Conservation (phyloP, 495 filamentous ascomycete genomes). For the Acidomyces sp. region DNA sequence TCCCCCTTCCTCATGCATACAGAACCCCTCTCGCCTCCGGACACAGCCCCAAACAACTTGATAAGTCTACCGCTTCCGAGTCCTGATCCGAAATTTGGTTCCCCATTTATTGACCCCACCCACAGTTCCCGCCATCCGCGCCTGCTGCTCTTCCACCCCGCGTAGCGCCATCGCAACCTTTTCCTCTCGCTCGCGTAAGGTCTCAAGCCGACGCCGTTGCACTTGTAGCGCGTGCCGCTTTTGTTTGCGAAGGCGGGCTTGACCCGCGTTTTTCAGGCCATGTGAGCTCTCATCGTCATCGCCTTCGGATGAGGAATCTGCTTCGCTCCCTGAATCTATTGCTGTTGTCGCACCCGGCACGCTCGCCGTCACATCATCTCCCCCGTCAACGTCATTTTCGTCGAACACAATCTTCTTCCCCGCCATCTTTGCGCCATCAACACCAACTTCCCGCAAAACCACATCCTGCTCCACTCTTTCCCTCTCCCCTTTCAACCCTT, state of each 20-base stretch:
- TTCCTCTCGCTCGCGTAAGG: slow-evolving; percentile 53
- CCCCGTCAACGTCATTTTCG: slow-evolving; percentile 15
- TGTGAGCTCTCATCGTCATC: slow-evolving; percentile 19
- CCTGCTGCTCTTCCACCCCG: slow-evolving; percentile 63
- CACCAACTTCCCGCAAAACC: slow-evolving; percentile 22
- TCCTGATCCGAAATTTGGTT: slow-evolving; percentile 67
- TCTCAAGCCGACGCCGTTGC: slow-evolving; percentile 44
- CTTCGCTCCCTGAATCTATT: no score
- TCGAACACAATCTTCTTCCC: slow-evolving; percentile 24
- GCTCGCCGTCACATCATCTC: no score
- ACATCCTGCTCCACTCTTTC: slow-evolving; percentile 46
- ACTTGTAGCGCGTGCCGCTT: slow-evolving; percentile 38
- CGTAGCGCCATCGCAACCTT: slow-evolving; percentile 60
- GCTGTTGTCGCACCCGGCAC: no score
- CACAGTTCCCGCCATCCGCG: slow-evolving; percentile 67
- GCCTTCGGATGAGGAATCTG: slow-evolving; percentile 19
- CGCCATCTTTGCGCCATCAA: slow-evolving; percentile 26
- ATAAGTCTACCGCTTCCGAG: slow-evolving; percentile 78
- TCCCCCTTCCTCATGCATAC: no score
- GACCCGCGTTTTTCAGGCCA: slow-evolving; percentile 36
- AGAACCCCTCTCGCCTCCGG: no score
- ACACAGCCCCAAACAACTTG: no score
- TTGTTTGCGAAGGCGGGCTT: no score
- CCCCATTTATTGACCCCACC: slow-evolving; percentile 71
- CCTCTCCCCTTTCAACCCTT: slow-evolving; percentile 45